Conservation (phyloP, 2,329 filamentous ascomycete genomes). For the Fusarium fujikuroi region DNA sequence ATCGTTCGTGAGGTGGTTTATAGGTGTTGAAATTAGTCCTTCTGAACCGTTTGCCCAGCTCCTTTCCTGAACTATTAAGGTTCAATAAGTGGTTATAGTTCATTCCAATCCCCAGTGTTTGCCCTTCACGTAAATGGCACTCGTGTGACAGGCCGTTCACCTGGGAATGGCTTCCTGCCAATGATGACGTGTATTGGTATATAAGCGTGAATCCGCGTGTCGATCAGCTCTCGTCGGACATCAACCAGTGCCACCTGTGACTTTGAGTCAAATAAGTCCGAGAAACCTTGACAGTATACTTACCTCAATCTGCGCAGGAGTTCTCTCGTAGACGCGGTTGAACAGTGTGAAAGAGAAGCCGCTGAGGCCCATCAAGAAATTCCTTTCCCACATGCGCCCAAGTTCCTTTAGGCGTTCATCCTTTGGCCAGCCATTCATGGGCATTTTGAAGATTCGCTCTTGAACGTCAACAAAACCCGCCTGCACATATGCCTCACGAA, state of each 20-base stretch:
- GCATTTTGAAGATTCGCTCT: conserved; percentile 63
- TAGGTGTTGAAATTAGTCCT: not conserved
- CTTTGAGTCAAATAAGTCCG: conserved; percentile 16
- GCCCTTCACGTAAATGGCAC: conserved; percentile 20
- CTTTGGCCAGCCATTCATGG: conserved; percentile 65
- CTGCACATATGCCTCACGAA: conserved; percentile 54
- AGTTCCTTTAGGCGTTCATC: conserved; percentile 56
- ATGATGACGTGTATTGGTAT: conserved; percentile 61
- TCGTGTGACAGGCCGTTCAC: conserved; percentile 41
- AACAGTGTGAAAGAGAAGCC: conserved; percentile 57
- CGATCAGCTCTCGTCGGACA: conserved; percentile 59
- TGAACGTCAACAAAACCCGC: conserved; percentile 67
- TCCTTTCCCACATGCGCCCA: conserved; percentile 58
- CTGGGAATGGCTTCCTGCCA: conserved; percentile 59
- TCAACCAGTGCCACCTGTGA: conserved; percentile 59
- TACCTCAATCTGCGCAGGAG: conserved; percentile 61
- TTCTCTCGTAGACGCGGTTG: conserved; percentile 54
- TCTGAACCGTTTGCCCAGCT: not conserved
- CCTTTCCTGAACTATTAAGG: not conserved
- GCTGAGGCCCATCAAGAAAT: conserved; percentile 56
- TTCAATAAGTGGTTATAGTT: not conserved
- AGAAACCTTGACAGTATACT: conserved; percentile 15
- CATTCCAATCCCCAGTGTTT: not conserved
- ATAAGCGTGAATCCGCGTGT: conserved; percentile 61
- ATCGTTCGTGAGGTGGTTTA: not conserved